These are phyloP conservation scores for Populus tremula DNA, from an alignment of 345 rosid species.

Conservation along the genomic window DNA sequence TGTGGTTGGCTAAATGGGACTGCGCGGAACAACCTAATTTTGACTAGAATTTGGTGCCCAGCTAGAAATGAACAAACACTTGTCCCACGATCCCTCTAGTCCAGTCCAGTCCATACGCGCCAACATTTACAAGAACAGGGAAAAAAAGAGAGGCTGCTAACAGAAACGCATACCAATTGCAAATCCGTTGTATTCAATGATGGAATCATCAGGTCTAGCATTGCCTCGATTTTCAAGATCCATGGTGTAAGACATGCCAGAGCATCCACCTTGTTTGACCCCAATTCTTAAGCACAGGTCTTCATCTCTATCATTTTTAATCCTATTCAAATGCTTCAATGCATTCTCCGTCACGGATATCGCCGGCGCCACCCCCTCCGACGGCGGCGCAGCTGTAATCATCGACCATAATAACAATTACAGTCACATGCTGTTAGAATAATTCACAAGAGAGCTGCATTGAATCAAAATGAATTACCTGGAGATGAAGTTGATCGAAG, in stretches of 20 bases:
- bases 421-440: background rate
- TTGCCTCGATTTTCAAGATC: slow-evolving; percentile 71
- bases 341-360: slow-evolving; percentile 70
- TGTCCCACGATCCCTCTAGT: background rate
- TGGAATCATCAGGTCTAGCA: slow-evolving; percentile 73
- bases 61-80: background rate
- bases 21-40: background rate
- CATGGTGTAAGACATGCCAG: slow-evolving; percentile 97
- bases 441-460: background rate
- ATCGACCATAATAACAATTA: background rate
- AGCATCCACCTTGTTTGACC: slow-evolving; percentile 92
- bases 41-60: background rate
- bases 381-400: slow-evolving; percentile 36
- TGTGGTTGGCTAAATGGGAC: background rate
- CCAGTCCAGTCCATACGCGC: background rate
- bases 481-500: slow-evolving; percentile 58
- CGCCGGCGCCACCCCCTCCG: slow-evolving; percentile 70
- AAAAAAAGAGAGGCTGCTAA: background rate
- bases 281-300: slow-evolving; percentile 91
- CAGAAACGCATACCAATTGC: slow-evolving; percentile 56
- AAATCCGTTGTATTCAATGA: slow-evolving; percentile 71
- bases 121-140: background rate
- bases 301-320: slow-evolving; percentile 64
- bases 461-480: slow-evolving; percentile 32
- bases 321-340: slow-evolving; percentile 73